Evolutionary conservation across 2,329 filamentous ascomycete species (phyloP).

Genomic region (Dothidotthia symphoricarpi): DNA sequence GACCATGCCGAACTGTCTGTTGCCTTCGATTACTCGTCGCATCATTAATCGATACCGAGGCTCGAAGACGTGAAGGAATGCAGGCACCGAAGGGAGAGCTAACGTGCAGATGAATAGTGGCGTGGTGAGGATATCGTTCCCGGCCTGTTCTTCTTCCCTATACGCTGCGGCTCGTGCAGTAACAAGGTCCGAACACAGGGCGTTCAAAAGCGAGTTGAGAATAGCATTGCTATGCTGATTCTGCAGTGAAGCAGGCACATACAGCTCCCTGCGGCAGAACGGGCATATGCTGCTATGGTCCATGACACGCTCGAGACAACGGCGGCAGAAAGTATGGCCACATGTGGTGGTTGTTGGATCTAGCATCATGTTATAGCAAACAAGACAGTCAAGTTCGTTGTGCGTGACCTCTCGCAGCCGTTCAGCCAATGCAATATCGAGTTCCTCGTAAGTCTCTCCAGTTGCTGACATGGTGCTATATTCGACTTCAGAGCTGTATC

Average conservation of each 20-base stretch:
- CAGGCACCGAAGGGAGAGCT: conserved; percentile 76
- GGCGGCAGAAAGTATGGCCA: conserved; percentile 85
- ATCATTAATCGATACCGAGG: conserved; percentile 92
- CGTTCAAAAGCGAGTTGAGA: conserved; percentile 62
- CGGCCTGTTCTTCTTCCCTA: conserved; percentile 57
- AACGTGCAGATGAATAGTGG: conserved; percentile 77
- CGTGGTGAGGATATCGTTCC: conserved; percentile 58
- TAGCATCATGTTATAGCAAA: conserved; percentile 78
- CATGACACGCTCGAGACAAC: conserved; percentile 72
- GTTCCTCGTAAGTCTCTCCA: conserved; percentile 38
- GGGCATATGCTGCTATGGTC: conserved; percentile 79
- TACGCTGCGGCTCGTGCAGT: conserved; percentile 57
- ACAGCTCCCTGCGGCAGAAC: conserved; percentile 68
- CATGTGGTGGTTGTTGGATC: conserved; percentile 83
- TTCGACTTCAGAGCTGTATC: conserved; percentile 55
- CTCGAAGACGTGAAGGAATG: conserved; percentile 88
- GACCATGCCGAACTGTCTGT: conserved; percentile 82
- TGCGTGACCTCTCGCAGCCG: conserved; percentile 62
- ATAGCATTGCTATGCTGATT: conserved; percentile 60
- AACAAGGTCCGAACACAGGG: conserved; percentile 67
- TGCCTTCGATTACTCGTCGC: conserved; percentile 68
- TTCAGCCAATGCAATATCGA: conserved; percentile 55
- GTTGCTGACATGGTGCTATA: conserved; percentile 46
- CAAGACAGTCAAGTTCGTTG: conserved; percentile 79
- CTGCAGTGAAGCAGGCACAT: conserved; percentile 51